Evolutionary conservation across 2,329 filamentous ascomycete species (phyloP).

Genomic region (Tolypocladium ophioglossoides): DNA sequence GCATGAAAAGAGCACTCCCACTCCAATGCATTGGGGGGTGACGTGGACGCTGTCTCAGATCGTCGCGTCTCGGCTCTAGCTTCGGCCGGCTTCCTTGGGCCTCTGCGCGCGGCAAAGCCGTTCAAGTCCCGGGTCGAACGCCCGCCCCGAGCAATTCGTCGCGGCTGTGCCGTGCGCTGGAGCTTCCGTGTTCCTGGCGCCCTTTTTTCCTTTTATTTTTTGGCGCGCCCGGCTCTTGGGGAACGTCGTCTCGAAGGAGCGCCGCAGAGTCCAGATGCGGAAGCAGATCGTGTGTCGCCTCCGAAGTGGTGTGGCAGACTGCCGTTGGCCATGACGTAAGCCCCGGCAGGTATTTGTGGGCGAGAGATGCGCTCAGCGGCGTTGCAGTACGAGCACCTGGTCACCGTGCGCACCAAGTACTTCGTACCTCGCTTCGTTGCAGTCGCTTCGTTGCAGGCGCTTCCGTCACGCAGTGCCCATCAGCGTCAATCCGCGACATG

Average conservation of each 20-base stretch:
- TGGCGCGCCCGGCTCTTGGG: neutral
- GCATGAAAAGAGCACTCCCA: no score
- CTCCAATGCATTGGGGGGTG: neutral
- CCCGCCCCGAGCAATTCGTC: no score
- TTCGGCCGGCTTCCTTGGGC: neutral
- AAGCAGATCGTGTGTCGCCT: neutral
- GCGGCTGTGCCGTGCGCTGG: neutral
- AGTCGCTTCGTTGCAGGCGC: neutral
- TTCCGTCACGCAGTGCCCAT: neutral
- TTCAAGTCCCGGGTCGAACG: neutral
- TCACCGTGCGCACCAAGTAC: no score
- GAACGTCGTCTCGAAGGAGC: neutral
- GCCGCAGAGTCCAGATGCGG: neutral
- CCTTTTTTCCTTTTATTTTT: no score
- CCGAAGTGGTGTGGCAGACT: neutral
- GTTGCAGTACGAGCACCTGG: no score
- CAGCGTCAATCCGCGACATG: neutral
- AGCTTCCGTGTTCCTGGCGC: no score
- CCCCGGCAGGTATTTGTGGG: neutral
- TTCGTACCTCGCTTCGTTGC: no score
- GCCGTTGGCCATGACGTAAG: neutral
- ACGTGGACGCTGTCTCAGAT: neutral
- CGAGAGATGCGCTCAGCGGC: neutral
- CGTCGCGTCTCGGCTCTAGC: neutral
- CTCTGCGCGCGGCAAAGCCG: no score